A percentile compares a stretch with the other conserved stretches of the same genome.
Evolutionary conservation across 2,329 filamentous ascomycete genomes (phyloP).

Genomic region (Colletotrichum phormii): DNA sequence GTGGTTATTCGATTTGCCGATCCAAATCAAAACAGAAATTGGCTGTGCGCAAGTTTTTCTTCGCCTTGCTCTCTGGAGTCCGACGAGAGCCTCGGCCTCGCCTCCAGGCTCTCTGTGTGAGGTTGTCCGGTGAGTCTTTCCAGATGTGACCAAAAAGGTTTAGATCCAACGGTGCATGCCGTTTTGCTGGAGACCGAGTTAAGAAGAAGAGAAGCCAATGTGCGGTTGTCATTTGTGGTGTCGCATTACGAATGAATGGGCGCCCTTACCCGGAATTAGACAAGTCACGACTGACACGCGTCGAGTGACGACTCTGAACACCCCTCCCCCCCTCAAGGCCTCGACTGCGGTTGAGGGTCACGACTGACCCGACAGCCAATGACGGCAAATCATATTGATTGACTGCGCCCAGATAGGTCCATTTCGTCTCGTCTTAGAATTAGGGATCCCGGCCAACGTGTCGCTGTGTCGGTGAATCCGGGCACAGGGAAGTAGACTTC

Average conservation of each 20-base stretch:
- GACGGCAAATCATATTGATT: background rate
- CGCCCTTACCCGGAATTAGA: background rate
- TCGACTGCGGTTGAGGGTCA: background rate
- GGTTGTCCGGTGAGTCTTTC: too few relatives aligned
- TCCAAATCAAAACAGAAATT: too few relatives aligned
- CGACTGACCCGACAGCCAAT: constrained; percentile 14
- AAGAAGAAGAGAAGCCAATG: too few relatives aligned
- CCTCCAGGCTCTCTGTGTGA: too few relatives aligned
- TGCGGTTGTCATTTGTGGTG: too few relatives aligned
- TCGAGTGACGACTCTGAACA: constrained; percentile 1
- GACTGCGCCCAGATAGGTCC: constrained; percentile 2
- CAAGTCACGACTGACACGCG: background rate
- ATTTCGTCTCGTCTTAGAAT: background rate
- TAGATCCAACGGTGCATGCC: too few relatives aligned
- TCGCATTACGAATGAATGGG: background rate
- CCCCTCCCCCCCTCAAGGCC: background rate
- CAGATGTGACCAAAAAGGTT: too few relatives aligned
- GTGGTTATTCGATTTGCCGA: too few relatives aligned
- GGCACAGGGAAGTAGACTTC: background rate
- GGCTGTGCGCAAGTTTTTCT: too few relatives aligned
- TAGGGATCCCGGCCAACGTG: constrained; percentile 7
- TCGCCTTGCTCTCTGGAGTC: too few relatives aligned
- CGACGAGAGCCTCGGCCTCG: too few relatives aligned
- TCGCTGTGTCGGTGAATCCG: background rate
- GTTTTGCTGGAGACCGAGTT: too few relatives aligned